These are phyloP conservation scores for Coemansia sp. DNA, from an alignment of 192 early-diverging fungal species.

Conservation along the genomic window DNA sequence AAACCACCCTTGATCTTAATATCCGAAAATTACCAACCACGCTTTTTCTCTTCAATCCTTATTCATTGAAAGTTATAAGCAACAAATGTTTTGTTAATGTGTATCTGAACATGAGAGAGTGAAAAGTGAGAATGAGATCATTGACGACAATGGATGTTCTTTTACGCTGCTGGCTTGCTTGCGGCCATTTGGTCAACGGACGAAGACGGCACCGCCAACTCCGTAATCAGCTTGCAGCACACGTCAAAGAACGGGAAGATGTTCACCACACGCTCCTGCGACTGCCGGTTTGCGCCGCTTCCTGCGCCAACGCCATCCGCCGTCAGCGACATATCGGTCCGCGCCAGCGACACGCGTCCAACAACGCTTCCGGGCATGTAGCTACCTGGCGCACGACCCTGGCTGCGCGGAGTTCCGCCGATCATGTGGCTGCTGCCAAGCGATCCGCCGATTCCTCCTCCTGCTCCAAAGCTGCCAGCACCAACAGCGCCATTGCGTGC, in stretches of 20 bases:
- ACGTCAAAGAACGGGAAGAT: conserved; percentile 95
- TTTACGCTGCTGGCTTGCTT: background rate
- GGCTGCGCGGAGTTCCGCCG: conserved; percentile 54
- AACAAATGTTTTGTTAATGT: too few species aligned
- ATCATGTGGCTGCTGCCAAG: conserved; percentile 27
- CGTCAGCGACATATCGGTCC: conserved; percentile 50
- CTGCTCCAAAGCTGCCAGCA: conserved; percentile 20
- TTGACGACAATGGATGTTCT: background rate
- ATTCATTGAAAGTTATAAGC: too few species aligned
- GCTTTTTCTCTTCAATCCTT: background rate
- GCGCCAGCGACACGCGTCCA: conserved; percentile 50
- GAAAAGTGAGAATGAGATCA: background rate
- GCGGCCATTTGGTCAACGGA: background rate
- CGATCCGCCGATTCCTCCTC: conserved; percentile 23
- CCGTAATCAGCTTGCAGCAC: conserved; percentile 90
- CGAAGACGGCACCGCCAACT: conserved; percentile 76
- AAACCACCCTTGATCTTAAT: too few species aligned
- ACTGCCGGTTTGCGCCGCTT: conserved; percentile 49
- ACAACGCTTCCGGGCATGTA: conserved; percentile 56
- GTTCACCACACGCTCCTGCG: conserved; percentile 57
- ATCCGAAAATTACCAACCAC: background rate
- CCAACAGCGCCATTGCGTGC: conserved; percentile 23
- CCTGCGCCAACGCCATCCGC: conserved; percentile 53
- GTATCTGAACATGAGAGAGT: too few species aligned
- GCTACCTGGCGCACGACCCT: conserved; percentile 50